phyloP scores from a whole-genome alignment of 75 land plant genomes.

The Pinus taeda region DNA sequence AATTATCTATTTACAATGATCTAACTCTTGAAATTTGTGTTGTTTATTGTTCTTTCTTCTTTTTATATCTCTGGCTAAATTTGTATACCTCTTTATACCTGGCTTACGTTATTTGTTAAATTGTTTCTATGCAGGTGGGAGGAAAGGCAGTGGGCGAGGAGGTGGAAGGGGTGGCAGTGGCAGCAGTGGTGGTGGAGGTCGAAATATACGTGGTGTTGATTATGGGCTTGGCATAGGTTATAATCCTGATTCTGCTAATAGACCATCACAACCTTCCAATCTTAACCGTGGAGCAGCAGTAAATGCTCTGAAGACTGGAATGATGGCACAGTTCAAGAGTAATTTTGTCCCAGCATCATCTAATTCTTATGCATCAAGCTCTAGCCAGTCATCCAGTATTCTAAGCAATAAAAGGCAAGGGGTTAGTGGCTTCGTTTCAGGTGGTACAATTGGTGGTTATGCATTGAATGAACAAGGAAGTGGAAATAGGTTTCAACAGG shows the following conservation, averaged over 20 bases:
- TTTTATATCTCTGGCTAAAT: neutral
- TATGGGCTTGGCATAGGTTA: conserved; percentile 96
- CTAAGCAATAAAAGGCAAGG: conserved; percentile 29
- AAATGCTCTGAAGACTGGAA: conserved; percentile 69
- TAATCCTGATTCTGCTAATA: conserved; percentile 44
- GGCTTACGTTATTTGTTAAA: neutral
- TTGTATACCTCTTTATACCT: neutral
- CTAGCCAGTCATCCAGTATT: conserved; percentile 18
- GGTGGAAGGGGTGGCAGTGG: conserved; percentile 50
- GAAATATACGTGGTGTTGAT: conserved; percentile 96
- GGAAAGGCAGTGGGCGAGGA: conserved; percentile 36
- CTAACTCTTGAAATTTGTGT: neutral
- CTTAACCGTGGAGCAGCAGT: conserved; percentile 66
- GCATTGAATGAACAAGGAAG: conserved; percentile 8
- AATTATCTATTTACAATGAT: conserved; percentile 1
- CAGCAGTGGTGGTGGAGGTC: conserved; percentile 47
- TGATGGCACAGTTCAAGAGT: conserved; percentile 93
- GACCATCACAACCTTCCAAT: conserved; percentile 21
- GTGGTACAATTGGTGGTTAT: conserved; percentile 55
- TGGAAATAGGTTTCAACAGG: conserved; percentile 9
- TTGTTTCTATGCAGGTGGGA: conserved; percentile 32
- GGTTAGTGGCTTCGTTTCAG: conserved; percentile 68
- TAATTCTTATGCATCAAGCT: conserved; percentile 16
- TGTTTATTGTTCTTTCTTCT: neutral
- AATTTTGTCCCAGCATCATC: conserved; percentile 92